A percentile compares a stretch with the other conserved stretches of the same genome.
Evolutionary conservation across 441 rosid genomes (phyloP).

Genomic region (Bruguiera hainesii): DNA sequence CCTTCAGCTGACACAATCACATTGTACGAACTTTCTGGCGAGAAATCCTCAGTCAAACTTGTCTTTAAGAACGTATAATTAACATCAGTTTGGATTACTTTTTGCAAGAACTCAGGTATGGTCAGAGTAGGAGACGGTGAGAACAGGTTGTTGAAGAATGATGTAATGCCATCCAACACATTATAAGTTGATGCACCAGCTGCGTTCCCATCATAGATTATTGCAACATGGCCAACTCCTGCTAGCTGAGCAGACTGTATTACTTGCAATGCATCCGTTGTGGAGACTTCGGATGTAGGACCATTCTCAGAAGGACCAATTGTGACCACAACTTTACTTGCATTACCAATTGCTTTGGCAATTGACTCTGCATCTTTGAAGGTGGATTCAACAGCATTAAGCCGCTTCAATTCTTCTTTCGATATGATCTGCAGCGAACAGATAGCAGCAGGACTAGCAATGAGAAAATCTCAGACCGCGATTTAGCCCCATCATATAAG

Average conservation of each 20-base stretch:
- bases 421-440: constrained; percentile 62
- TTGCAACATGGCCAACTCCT: constrained; percentile 78
- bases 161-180: constrained; percentile 72
- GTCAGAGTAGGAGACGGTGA: constrained; percentile 53
- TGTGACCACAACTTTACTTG: constrained; percentile 85
- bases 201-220: constrained; percentile 54
- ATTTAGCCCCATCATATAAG: background rate
- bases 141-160: constrained; percentile 75
- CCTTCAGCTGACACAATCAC: constrained; percentile 76
- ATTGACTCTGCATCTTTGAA: constrained; percentile 68
- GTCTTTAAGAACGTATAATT: constrained; percentile 79
- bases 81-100: constrained; percentile 63
- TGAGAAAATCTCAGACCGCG: background rate
- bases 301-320: constrained; percentile 72
- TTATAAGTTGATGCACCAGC: constrained; percentile 52
- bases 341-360: constrained; percentile 97
- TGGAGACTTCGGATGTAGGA: constrained; percentile 56
- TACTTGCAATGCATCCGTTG: constrained; percentile 70
- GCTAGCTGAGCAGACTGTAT: constrained; percentile 82
- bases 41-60: constrained; percentile 69
- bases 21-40: constrained; percentile 67
- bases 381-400: constrained; percentile 82
- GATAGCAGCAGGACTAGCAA: constrained; percentile 1
- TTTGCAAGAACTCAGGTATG: constrained; percentile 63
- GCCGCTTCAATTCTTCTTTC: constrained; percentile 63